These are phyloP conservation scores for Nannochloris sp. DNA, from an alignment of 139 green algal species.

Conservation along the genomic window DNA sequence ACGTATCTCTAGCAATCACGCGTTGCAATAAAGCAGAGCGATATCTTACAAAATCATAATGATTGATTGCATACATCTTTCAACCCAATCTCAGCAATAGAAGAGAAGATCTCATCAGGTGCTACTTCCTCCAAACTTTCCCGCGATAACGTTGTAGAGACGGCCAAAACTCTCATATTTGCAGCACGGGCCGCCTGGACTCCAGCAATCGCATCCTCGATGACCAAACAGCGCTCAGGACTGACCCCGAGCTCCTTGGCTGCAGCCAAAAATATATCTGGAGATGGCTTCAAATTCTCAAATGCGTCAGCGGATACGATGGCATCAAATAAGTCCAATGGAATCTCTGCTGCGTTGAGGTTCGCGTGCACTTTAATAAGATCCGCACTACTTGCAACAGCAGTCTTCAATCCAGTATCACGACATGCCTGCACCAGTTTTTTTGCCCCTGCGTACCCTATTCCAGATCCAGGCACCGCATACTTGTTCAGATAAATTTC, in stretches of 20 bases:
- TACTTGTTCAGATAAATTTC: conserved; percentile 48
- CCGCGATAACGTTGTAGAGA: conserved; percentile 43
- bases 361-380: conserved; percentile 64
- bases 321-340: conserved; percentile 40
- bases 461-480: conserved; percentile 22
- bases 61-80: not conserved
- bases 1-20: no score
- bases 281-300: conserved; percentile 46
- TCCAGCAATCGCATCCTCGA: conserved; percentile 62
- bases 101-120: conserved; percentile 33
- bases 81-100: conserved; percentile 39
- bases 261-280: conserved; percentile 66
- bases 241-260: conserved; percentile 35
- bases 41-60: not conserved
- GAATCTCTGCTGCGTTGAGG: conserved; percentile 44
- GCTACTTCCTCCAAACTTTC: conserved; percentile 23
- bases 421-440: conserved; percentile 46
- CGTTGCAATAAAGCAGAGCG: no score
- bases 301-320: conserved; percentile 58
- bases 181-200: conserved; percentile 47
- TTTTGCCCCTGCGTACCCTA: conserved; percentile 39
- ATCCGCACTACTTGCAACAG: conserved; percentile 61
- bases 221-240: conserved; percentile 51
- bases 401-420: conserved; percentile 44
- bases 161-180: conserved; percentile 51